A percentile compares a stretch with the other conserved stretches of the same genome.
These are phyloP conservation scores for Royoungia palumana DNA, from an alignment of 768 basidiomycete genomes.

Conservation along the genomic window DNA sequence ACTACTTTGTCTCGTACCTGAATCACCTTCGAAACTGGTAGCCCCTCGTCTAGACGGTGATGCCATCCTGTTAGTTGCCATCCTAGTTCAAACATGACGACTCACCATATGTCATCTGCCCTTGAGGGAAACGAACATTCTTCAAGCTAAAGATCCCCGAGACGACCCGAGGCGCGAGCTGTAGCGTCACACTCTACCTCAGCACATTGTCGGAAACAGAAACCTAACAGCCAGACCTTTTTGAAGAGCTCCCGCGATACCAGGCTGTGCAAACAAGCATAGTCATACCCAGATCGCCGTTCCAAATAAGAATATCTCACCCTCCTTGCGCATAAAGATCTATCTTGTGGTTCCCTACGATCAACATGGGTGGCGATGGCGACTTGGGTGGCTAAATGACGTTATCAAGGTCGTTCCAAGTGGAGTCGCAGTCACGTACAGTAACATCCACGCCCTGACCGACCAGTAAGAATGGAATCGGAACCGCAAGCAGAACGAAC, in stretches of 20 bases:
- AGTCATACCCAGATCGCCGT: neutral
- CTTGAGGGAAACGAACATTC: constrained; percentile 23
- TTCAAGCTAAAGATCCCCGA: constrained; percentile 44
- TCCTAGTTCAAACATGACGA: neutral
- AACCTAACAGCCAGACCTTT: constrained; percentile 9
- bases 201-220: constrained; percentile 16
- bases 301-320: constrained; percentile 3
- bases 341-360: constrained; percentile 7
- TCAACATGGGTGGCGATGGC: constrained; percentile 1
- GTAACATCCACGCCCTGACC: constrained; percentile 35
- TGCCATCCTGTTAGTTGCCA: neutral
- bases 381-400: constrained; percentile 5
- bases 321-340: constrained; percentile 17
- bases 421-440: constrained; percentile 26
- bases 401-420: neutral
- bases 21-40: constrained; percentile 18
- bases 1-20: constrained; percentile 12
- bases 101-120: constrained; percentile 13
- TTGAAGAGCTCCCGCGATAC: constrained; percentile 27
- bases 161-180: constrained; percentile 46
- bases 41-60: constrained; percentile 5
- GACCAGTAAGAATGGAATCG: constrained; percentile 35
- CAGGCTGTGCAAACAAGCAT: constrained; percentile 25
- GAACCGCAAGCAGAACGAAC: constrained; percentile 18
- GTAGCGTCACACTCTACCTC: neutral